Conservation (phyloP, 2,329 filamentous ascomycete species). For the Nothopassalora personata region DNA sequence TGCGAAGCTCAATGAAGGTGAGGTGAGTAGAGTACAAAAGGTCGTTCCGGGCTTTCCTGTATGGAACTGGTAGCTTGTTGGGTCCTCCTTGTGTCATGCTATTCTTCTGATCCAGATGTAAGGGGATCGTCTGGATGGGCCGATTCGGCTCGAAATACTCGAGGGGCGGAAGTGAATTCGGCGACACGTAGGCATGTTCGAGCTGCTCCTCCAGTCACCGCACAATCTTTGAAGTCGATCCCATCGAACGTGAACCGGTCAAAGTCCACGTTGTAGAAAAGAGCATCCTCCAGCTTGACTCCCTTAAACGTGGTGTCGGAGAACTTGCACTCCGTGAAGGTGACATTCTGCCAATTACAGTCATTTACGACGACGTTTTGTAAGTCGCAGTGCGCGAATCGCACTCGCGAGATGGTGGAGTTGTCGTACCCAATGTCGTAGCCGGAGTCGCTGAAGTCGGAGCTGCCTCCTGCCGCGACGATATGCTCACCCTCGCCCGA, state of each 20-base stretch:
- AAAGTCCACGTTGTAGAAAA: neutral
- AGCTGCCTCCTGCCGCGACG: neutral
- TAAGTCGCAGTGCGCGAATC: neutral
- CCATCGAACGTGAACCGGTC: neutral
- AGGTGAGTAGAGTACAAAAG: too few species aligned
- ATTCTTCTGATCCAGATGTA: neutral
- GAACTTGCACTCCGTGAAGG: neutral
- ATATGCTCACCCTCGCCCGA: neutral
- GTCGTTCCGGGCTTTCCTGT: too few species aligned
- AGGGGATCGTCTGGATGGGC: neutral
- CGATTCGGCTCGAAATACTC: too few species aligned
- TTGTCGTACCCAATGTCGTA: slow-evolving; percentile 1
- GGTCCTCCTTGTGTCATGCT: too few species aligned
- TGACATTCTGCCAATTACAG: neutral
- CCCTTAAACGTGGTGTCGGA: neutral
- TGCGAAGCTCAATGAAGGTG: too few species aligned
- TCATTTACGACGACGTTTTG: neutral
- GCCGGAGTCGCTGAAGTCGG: neutral
- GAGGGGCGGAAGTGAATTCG: neutral
- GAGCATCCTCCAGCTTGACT: neutral
- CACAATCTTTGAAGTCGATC: neutral
- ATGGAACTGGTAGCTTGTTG: too few species aligned
- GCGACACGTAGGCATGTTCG: neutral
- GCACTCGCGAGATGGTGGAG: neutral
- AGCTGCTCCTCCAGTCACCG: neutral